Evolutionary conservation across 306 rosid genomes (phyloP).

Genomic region (Rosa lucieae): DNA sequence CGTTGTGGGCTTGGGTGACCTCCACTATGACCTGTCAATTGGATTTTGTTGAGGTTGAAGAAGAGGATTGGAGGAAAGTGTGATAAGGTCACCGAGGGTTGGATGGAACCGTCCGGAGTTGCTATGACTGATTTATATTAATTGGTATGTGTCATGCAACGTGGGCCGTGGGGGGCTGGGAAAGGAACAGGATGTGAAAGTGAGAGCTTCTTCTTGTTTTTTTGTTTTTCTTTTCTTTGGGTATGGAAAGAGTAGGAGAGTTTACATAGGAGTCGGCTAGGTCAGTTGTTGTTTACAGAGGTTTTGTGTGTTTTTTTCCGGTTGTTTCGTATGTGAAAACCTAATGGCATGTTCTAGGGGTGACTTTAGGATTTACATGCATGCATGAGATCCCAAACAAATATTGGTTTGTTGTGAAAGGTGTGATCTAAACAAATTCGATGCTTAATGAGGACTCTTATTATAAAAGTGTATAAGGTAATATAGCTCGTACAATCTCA

Average conservation of each 20-base stretch:
- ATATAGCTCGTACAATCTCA: too few species aligned
- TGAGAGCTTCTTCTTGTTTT: background rate
- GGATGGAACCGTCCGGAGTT: background rate
- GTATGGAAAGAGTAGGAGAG: background rate
- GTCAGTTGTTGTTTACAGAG: background rate
- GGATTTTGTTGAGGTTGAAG: background rate
- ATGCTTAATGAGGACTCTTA: too few species aligned
- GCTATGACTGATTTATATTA: background rate
- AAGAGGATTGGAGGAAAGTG: background rate
- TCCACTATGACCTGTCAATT: conserved; percentile 12
- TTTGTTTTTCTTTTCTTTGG: background rate
- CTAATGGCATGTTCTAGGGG: too few species aligned
- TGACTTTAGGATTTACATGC: too few species aligned
- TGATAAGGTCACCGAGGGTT: background rate
- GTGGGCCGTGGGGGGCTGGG: background rate
- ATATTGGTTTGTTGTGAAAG: too few species aligned
- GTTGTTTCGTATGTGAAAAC: too few species aligned
- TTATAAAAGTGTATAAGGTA: too few species aligned
- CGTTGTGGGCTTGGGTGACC: background rate
- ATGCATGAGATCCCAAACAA: too few species aligned
- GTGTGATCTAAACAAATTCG: too few species aligned
- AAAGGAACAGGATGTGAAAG: background rate
- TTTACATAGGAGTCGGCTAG: background rate
- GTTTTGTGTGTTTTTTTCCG: too few species aligned
- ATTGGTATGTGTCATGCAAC: conserved; percentile 5